Evolutionary conservation across 345 rosid genomes (phyloP), one percentile per base, ranked within the genome.

Genomic region (Mallotus nudiflorus): DNA sequence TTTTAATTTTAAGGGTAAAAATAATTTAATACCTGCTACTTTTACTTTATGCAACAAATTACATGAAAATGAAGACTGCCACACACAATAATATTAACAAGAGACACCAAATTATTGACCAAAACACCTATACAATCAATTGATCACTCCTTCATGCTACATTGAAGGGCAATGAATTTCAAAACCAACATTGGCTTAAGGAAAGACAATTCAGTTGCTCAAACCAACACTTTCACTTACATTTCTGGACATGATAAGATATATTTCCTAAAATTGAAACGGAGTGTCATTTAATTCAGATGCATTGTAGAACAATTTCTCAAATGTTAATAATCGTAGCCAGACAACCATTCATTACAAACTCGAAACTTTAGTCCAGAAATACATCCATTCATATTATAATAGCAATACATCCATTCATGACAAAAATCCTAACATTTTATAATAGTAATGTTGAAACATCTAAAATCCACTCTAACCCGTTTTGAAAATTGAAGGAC

Each of bases 351-450:
- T 37, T 49, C 58, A 49, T 59, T 15, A 55, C 65, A 62, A 55
- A 62, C 61, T 46, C 46, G 56, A 62, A 65, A 27, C 33, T 50
- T 52, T 7, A 9, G 20, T n/a, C 50, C 20, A 51, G 0, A 18
- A 58, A 16, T 6, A 29, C 10, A 19, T 69, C 44, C 76, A 69
- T 22, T 27, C 60, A 59, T 66, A 46, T 50, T n/a, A n/a, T n/a
- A n/a, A n/a, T n/a, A n/a, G n/a, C n/a, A n/a, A n/a, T n/a, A n/a
- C n/a, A n/a, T n/a, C n/a, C 59, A 58, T 65, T 70, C 28, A 46
- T 22, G 39, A 65, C 31, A 35, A 20, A 73, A 62, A 52, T 48
- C 24, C 69, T 29, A 46, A 20, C 50, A 56, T 20, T 40, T 45
- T 58, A n/a, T 19, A 18, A 50, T 24, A 57, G 54, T 28, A 50